Evolutionary conservation across 352 stramenopile genomes (phyloP).

Genomic region (Pythium sukuiense): DNA sequence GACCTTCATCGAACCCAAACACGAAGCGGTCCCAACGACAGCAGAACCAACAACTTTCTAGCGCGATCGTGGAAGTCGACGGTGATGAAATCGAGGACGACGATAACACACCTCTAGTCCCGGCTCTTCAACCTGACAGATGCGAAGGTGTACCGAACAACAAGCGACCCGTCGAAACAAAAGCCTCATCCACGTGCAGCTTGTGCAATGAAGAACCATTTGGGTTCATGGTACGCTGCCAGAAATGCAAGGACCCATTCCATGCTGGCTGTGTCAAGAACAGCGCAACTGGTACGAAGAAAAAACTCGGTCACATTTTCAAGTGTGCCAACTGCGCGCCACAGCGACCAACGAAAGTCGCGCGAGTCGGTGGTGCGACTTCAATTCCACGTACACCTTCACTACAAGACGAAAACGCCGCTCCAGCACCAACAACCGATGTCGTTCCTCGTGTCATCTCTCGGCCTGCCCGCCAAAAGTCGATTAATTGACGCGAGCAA

Average conservation of each 20-base stretch:
- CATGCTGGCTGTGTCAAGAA: conserved; percentile 47
- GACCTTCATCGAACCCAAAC: too few relatives aligned
- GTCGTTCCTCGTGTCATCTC: background rate
- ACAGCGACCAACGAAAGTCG: conserved; percentile 32
- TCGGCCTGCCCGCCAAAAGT: background rate
- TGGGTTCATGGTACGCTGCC: conserved; percentile 56
- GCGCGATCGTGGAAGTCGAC: background rate
- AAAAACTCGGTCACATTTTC: conserved; percentile 33
- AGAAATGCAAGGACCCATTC: conserved; percentile 52
- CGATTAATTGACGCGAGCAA: background rate
- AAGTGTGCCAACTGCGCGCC: conserved; percentile 32
- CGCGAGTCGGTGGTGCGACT: background rate
- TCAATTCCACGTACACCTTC: background rate
- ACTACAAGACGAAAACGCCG: too few relatives aligned
- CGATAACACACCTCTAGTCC: background rate
- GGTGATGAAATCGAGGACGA: background rate
- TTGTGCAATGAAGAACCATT: conserved; percentile 45
- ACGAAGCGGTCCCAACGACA: too few relatives aligned
- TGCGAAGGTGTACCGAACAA: background rate
- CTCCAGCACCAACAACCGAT: background rate
- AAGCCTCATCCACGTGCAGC: conserved; percentile 20
- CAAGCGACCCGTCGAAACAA: background rate
- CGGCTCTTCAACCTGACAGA: background rate
- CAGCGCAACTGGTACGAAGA: conserved; percentile 23
- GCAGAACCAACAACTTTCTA: too few relatives aligned